Percentiles rank a stretch among this genome's conserved stretches.
Evolutionary conservation across 169 alveolate species (phyloP).

Genomic region (Plasmodium sp.): DNA sequence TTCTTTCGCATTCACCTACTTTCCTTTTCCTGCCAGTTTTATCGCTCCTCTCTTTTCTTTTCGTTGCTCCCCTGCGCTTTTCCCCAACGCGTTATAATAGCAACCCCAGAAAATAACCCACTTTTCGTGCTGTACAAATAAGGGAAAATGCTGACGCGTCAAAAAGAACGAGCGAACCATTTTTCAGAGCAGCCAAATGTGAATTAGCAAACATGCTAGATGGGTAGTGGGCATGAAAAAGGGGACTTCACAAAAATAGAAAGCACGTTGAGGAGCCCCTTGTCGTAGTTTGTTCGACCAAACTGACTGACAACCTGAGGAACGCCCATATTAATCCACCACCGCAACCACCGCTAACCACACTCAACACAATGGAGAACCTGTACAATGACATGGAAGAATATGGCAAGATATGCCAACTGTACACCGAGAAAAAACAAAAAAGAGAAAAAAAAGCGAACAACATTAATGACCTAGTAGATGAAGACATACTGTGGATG

Average conservation of each 20-base stretch:
- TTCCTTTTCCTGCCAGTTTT: neutral
- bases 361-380: slow-evolving; percentile 36
- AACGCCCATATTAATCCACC: neutral
- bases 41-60: neutral
- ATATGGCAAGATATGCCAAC: slow-evolving; percentile 67
- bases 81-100: neutral
- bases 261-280: neutral
- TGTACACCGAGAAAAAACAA: slow-evolving; percentile 58
- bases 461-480: slow-evolving; percentile 28
- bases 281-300: neutral
- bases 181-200: neutral
- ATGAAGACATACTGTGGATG: slow-evolving; percentile 74
- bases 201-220: neutral
- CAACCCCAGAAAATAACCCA: neutral
- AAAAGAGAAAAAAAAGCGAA: slow-evolving; percentile 22
- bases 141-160: neutral
- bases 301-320: neutral
- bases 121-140: neutral
- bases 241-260: neutral
- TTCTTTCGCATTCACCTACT: neutral
- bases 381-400: slow-evolving; percentile 74
- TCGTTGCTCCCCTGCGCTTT: neutral
- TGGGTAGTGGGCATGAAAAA: neutral
- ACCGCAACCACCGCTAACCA: neutral
- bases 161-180: neutral